phyloP scores from a whole-genome alignment of 768 basidiomycete genomes.

The Lyophyllum semitale region DNA sequence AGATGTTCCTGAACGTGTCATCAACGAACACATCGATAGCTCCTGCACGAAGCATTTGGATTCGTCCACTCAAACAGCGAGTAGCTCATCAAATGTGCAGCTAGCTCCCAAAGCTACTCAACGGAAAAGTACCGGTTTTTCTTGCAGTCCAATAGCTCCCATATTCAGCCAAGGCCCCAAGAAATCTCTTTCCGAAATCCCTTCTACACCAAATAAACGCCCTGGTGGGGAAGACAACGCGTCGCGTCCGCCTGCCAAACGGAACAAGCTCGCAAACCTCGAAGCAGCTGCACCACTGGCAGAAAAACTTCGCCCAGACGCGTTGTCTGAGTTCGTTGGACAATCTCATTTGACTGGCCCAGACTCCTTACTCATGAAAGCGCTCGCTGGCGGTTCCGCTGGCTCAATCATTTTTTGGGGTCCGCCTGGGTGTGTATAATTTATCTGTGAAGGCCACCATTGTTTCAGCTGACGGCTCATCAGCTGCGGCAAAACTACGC shows the following conservation, averaged over 20 bases:
- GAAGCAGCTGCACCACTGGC: slow-evolving; percentile 57
- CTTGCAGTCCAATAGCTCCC: slow-evolving; percentile 36
- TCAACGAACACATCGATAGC: slow-evolving; percentile 56
- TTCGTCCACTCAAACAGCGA: slow-evolving; percentile 12
- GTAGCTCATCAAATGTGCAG: slow-evolving; percentile 9
- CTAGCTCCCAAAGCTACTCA: slow-evolving; percentile 14
- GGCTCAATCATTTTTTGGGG: slow-evolving; percentile 77
- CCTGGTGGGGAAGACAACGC: slow-evolving; percentile 13
- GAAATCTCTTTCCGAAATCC: slow-evolving; percentile 12
- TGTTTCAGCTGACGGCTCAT: background rate
- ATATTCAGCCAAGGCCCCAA: slow-evolving; percentile 36
- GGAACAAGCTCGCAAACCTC: slow-evolving; percentile 16
- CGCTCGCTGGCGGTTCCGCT: slow-evolving; percentile 49
- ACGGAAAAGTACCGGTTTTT: slow-evolving; percentile 13
- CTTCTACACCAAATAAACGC: slow-evolving; percentile 16
- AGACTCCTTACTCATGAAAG: slow-evolving; percentile 55
- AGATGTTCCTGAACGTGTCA: slow-evolving; percentile 38
- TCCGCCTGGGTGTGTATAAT: slow-evolving; percentile 57
- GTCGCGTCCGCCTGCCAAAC: slow-evolving; percentile 16
- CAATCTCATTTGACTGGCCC: slow-evolving; percentile 64
- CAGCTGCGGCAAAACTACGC: slow-evolving; percentile 75
- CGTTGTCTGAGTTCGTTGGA: slow-evolving; percentile 69
- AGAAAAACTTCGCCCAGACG: slow-evolving; percentile 68
- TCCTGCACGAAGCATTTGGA: slow-evolving; percentile 32
- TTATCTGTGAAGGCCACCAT: background rate